Percentiles rank a stretch among this genome's conserved stretches.
phyloP scores from a whole-genome alignment of 306 rosid genomes.

The Geum urbanum region DNA sequence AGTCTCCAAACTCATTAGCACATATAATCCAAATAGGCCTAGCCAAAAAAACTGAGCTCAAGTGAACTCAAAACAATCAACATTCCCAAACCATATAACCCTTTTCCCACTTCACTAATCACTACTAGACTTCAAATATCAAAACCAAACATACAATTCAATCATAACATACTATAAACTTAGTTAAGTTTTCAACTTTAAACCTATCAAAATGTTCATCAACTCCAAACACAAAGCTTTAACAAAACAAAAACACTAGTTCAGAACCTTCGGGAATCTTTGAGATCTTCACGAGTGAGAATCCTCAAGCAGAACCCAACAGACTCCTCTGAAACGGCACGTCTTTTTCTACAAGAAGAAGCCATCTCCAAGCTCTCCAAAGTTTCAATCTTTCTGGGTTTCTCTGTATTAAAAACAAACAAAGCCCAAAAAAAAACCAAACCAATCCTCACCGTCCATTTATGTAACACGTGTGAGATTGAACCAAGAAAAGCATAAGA shows the following conservation, averaged over 20 bases:
- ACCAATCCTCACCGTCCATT: not conserved
- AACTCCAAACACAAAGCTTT: not conserved
- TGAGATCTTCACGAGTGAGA: constrained; percentile 1
- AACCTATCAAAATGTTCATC: not conserved
- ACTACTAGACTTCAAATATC: not conserved
- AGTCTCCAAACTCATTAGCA: not conserved
- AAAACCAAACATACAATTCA: not conserved
- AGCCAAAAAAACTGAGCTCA: not conserved
- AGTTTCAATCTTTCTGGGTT: not conserved
- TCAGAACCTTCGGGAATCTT: constrained; percentile 6
- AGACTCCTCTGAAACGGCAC: not conserved
- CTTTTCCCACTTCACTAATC: not conserved
- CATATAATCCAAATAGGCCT: not conserved
- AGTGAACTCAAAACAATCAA: not conserved
- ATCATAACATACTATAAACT: not conserved
- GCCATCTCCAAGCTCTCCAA: not conserved
- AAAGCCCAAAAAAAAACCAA: too few species aligned
- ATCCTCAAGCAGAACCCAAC: not conserved
- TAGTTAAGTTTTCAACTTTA: not conserved
- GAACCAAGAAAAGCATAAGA: not conserved
- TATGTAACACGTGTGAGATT: not conserved
- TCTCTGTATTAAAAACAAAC: too few species aligned
- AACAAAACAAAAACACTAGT: not conserved
- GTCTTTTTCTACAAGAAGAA: not conserved
- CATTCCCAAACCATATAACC: not conserved